phyloP scores from a whole-genome alignment of 2,329 filamentous ascomycete species.

The Cercospora citrullina region DNA sequence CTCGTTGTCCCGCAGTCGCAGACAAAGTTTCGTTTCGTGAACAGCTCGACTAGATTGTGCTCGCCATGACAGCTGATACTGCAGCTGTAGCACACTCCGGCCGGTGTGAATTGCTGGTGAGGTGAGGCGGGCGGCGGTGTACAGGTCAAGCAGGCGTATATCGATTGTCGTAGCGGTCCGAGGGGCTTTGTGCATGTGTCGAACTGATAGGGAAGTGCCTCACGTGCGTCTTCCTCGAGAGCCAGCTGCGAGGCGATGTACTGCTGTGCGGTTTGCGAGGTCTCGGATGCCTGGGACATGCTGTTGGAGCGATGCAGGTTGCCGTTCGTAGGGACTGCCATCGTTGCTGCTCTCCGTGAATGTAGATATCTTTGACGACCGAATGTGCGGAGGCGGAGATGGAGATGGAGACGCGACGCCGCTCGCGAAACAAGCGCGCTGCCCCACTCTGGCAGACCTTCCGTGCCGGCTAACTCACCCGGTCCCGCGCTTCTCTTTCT shows the following conservation, averaged over 20 bases:
- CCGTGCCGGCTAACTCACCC: background rate
- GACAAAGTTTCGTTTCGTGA: constrained; percentile 90
- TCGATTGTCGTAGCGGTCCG: constrained; percentile 79
- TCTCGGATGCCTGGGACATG: constrained; percentile 40
- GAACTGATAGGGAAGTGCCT: constrained; percentile 93
- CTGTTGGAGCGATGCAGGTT: constrained; percentile 19
- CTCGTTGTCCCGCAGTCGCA: constrained; percentile 94
- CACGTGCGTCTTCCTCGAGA: constrained; percentile 91
- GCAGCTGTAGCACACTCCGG: constrained; percentile 93
- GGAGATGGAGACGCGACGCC: background rate
- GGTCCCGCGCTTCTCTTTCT: too few species aligned
- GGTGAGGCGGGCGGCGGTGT: constrained; percentile 71
- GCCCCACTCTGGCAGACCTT: background rate
- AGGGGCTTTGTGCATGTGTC: constrained; percentile 90
- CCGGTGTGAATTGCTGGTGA: constrained; percentile 65
- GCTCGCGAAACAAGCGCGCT: background rate
- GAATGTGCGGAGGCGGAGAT: background rate
- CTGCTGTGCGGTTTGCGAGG: constrained; percentile 57
- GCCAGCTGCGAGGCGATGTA: constrained; percentile 88
- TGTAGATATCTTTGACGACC: background rate
- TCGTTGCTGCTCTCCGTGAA: background rate
- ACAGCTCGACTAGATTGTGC: constrained; percentile 91
- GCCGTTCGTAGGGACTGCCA: background rate
- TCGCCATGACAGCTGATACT: constrained; percentile 96
- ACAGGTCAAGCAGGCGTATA: constrained; percentile 93